These are phyloP conservation scores for Colletotrichum zoysiae DNA, from an alignment of 2,329 filamentous ascomycete species.

Conservation along the genomic window DNA sequence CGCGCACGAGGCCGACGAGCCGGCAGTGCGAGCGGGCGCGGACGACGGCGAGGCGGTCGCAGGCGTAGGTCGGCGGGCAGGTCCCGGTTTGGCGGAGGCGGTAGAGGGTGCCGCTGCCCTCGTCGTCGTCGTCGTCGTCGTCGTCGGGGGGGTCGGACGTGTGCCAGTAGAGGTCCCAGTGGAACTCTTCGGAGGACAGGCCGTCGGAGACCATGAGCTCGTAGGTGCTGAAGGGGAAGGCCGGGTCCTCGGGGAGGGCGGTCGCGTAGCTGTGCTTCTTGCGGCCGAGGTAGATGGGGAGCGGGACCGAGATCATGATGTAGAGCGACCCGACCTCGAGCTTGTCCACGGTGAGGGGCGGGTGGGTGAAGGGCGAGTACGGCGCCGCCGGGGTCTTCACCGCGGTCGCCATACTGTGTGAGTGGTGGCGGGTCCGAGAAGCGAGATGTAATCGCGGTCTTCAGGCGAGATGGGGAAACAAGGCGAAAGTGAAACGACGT, in stretches of 20 bases:
- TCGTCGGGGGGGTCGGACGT: slow-evolving; percentile 42
- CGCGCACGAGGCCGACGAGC: slow-evolving; percentile 50
- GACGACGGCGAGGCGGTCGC: slow-evolving; percentile 24
- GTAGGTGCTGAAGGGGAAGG: slow-evolving; percentile 37
- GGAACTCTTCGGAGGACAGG: slow-evolving; percentile 48
- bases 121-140: not conserved
- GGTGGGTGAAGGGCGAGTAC: slow-evolving; percentile 27
- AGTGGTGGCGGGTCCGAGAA: not conserved
- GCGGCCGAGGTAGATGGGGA: slow-evolving; percentile 30
- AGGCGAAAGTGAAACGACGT: not conserved
- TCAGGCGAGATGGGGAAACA: not conserved
- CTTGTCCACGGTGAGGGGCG: slow-evolving; percentile 1
- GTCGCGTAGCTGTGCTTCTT: slow-evolving; percentile 23
- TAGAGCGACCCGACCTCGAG: slow-evolving; percentile 38
- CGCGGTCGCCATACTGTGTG: not conserved
- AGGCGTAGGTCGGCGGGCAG: slow-evolving; percentile 13
- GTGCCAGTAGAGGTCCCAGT: slow-evolving; percentile 55
- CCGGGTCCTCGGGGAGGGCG: slow-evolving; percentile 32
- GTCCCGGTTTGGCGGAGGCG: slow-evolving; percentile 26
- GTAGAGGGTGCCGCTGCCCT: slow-evolving; percentile 27
- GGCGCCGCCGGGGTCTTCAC: not conserved
- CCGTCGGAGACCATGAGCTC: slow-evolving; percentile 43
- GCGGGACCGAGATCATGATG: slow-evolving; percentile 40
- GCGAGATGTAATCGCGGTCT: not conserved
- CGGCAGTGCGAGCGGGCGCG: slow-evolving; percentile 38